These are phyloP conservation scores for Neofusicoccum parvum DNA, from an alignment of 2,329 filamentous ascomycete genomes.

Conservation along the genomic window DNA sequence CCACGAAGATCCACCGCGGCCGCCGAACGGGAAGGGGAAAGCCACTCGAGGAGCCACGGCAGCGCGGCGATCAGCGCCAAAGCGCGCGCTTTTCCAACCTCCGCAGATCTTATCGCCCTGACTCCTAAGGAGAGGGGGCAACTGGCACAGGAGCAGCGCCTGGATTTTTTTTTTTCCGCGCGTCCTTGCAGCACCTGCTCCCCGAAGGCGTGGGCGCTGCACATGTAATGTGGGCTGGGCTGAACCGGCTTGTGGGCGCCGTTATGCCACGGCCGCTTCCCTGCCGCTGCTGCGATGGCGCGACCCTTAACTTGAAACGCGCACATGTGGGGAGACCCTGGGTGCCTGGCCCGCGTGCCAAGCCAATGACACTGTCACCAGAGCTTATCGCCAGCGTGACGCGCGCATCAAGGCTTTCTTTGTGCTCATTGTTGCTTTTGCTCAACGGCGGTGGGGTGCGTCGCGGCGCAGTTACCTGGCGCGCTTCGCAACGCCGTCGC, in stretches of 20 bases:
- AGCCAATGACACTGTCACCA: background rate
- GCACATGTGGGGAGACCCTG: constrained; percentile 16
- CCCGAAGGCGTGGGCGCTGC: background rate
- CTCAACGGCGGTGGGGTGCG: background rate
- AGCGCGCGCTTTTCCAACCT: constrained; percentile 15
- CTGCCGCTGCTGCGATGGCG: background rate
- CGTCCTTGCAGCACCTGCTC: constrained; percentile 9
- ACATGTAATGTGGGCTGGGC: background rate
- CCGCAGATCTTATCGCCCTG: constrained; percentile 6
- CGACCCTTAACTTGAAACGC: constrained; percentile 13
- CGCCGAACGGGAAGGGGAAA: constrained; percentile 17
- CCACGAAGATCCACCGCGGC: constrained; percentile 14
- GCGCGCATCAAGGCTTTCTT: background rate
- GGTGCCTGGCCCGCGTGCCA: constrained; percentile 4
- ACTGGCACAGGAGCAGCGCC: background rate
- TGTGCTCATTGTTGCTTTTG: background rate
- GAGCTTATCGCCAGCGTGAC: background rate
- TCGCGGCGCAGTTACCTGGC: background rate
- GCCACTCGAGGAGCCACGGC: constrained; percentile 12
- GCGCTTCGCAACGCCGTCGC: background rate
- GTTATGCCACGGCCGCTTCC: constrained; percentile 2
- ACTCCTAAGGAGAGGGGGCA: constrained; percentile 14
- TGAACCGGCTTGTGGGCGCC: background rate
- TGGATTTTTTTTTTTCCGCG: background rate
- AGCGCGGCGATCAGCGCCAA: constrained; percentile 16